Percentiles rank a stretch among this genome's conserved stretches.
phyloP scores from a whole-genome alignment of 2,329 filamentous ascomycete species.

The Seiridium unicorne region DNA sequence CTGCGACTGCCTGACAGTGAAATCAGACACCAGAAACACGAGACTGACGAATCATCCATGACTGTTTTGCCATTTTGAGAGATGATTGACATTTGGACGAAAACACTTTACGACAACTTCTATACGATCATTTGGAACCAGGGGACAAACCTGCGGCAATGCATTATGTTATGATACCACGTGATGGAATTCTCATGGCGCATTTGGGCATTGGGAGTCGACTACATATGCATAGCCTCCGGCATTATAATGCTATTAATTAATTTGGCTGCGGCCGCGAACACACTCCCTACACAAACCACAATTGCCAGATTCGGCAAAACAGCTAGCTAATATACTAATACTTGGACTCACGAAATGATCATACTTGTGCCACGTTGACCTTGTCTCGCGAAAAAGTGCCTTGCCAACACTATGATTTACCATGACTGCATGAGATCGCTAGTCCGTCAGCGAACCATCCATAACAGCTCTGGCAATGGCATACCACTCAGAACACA shows the following conservation, averaged over 20 bases:
- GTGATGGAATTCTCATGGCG: slow-evolving; percentile 13
- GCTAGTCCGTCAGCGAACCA: background rate
- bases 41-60: too few relatives aligned
- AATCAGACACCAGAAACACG: background rate
- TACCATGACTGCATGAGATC: background rate
- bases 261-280: background rate
- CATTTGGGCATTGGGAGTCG: slow-evolving; percentile 13
- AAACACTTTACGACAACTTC: slow-evolving; percentile 17
- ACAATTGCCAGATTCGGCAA: background rate
- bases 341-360: background rate
- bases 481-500: background rate
- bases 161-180: slow-evolving; percentile 15
- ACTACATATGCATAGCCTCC: background rate
- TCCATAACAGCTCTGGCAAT: background rate
- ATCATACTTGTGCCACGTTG: too few relatives aligned
- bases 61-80: slow-evolving; percentile 5
- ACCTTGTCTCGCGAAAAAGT: too few relatives aligned
- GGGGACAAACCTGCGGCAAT: slow-evolving; percentile 10
- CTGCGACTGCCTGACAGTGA: background rate
- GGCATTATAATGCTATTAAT: background rate
- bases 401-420: too few relatives aligned
- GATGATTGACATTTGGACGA: slow-evolving; percentile 15
- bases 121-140: slow-evolving; percentile 22
- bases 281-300: background rate
- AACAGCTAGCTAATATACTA: background rate